Base-by-base conservation (phyloP, 1,139 yeast genomes). In the Fermentozyma sake region DNA sequence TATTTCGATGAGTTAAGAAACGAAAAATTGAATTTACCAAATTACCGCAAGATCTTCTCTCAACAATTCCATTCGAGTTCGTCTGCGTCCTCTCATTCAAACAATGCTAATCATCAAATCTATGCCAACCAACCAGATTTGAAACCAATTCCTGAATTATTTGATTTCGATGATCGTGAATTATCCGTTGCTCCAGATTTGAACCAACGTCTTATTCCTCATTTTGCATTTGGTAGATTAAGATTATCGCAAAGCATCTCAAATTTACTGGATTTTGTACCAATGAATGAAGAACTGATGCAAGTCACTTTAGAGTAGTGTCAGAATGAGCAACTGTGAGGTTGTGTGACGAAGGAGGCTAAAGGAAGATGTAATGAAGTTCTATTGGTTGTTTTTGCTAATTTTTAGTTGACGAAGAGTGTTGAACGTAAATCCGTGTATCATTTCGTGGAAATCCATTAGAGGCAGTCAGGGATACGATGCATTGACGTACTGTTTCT, bases 1-100 rank as follows among this genome's bases (percentile, higher is more conserved):
- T 84, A 82, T 61, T 85, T 86, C 55, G 81, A 83, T 52, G 91
- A 82, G 52, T 68, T 85, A 42, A 70, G 84, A 42, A 66, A 64
- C 31, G 68, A 71, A 26, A 52, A 55, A 23, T 72, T 80, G 8
- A 61, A 58, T 45, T 61, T 78, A 38, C 84, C 85, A 17, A 66
- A 67, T 46, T 67, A 65, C 48, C 54, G 73, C 37, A 67, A 67
- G 46, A 52, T 67, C 26, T 66, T 67, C 42, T 55, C 61, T 34
- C 68, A 63, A 41, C 68, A 62, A 37, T 55, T 54, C 34, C 54
- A 53, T 34, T 46, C 52, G 27, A 33, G 35, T 17, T 26, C 37
- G 25, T 24, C 29, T 17, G 39, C 44, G 18, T 38, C 48, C 10
- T 29, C 38, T 20, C 52, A 46, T 28, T 35, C 45, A 19, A 50